Conservation (phyloP, 352 stramenopile genomes). For the Globisporangium rhizosaccharum region DNA sequence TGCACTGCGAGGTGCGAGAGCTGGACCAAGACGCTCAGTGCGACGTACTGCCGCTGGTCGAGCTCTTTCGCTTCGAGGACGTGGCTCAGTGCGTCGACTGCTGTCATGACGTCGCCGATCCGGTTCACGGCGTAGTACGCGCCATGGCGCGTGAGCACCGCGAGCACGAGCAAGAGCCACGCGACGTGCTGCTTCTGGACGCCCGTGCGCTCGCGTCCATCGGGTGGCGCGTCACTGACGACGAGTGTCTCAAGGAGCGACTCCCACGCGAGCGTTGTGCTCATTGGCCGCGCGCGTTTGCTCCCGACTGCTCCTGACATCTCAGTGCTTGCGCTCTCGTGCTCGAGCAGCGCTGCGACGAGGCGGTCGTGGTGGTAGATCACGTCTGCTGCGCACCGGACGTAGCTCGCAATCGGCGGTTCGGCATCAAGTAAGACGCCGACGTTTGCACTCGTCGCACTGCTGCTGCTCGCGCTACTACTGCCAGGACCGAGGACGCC, state of each 20-base stretch:
- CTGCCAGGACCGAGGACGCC: constrained; percentile 1
- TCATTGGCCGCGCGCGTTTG: constrained; percentile 16
- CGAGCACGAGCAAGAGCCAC: constrained; percentile 44
- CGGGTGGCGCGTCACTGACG: constrained; percentile 21
- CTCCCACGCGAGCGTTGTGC: constrained; percentile 36
- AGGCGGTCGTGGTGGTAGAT: constrained; percentile 52
- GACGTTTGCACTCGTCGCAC: neutral
- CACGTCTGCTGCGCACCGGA: constrained; percentile 47
- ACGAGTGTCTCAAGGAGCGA: constrained; percentile 31
- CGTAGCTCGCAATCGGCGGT: constrained; percentile 33
- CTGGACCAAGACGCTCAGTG: constrained; percentile 42
- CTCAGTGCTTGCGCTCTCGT: neutral
- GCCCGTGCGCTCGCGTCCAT: constrained; percentile 7
- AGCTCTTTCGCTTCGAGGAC: constrained; percentile 44
- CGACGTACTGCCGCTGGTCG: constrained; percentile 40
- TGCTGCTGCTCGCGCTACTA: constrained; percentile 1
- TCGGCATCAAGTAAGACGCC: constrained; percentile 28
- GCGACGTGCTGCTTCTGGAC: constrained; percentile 31
- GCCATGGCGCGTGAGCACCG: constrained; percentile 39
- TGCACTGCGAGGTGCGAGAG: constrained; percentile 32
- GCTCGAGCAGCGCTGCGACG: constrained; percentile 19
- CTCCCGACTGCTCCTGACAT: neutral
- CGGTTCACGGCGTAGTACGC: constrained; percentile 48
- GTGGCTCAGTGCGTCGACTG: constrained; percentile 39
- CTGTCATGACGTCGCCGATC: constrained; percentile 53